These are phyloP conservation scores for Elsinoe ampelina DNA, from an alignment of 2,329 filamentous ascomycete species.

Conservation along the genomic window DNA sequence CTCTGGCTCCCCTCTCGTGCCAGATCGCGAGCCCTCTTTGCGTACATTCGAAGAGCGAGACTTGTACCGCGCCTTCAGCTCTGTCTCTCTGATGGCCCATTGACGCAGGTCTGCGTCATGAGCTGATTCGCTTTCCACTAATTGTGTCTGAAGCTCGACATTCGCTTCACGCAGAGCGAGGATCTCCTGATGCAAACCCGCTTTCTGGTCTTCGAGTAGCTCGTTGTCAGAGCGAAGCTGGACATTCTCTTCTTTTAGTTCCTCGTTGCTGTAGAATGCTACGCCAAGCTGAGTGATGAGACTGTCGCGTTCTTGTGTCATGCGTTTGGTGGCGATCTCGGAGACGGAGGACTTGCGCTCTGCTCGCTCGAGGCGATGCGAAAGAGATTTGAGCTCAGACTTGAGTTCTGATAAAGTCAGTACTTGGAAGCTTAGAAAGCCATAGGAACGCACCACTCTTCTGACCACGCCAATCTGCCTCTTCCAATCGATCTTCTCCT, in stretches of 20 bases:
- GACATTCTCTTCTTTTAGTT: slow-evolving; percentile 45
- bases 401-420: slow-evolving; percentile 42
- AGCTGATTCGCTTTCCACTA: slow-evolving; percentile 27
- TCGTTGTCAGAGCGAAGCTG: slow-evolving; percentile 82
- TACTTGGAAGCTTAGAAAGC: not conserved
- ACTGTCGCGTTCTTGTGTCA: slow-evolving; percentile 56
- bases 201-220: slow-evolving; percentile 73
- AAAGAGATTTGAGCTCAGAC: slow-evolving; percentile 50
- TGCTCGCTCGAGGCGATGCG: slow-evolving; percentile 52
- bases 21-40: not conserved
- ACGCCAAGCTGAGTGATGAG: slow-evolving; percentile 54
- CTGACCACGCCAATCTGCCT: slow-evolving; percentile 35
- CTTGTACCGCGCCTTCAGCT: slow-evolving; percentile 12
- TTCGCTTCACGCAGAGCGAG: slow-evolving; percentile 33
- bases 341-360: slow-evolving; percentile 54
- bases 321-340: slow-evolving; percentile 54
- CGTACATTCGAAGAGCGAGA: not conserved
- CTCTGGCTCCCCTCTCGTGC: not conserved
- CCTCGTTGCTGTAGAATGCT: slow-evolving; percentile 49
- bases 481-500: slow-evolving; percentile 39
- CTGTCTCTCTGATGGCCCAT: slow-evolving; percentile 15
- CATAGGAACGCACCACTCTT: slow-evolving; percentile 34
- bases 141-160: slow-evolving; percentile 30
- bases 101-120: slow-evolving; percentile 42
- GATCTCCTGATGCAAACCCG: slow-evolving; percentile 53